Percentiles rank a stretch among this genome's conserved stretches.
Evolutionary conservation across 148 eudicot genomes (phyloP).

Genomic region (Silene uniflora): DNA sequence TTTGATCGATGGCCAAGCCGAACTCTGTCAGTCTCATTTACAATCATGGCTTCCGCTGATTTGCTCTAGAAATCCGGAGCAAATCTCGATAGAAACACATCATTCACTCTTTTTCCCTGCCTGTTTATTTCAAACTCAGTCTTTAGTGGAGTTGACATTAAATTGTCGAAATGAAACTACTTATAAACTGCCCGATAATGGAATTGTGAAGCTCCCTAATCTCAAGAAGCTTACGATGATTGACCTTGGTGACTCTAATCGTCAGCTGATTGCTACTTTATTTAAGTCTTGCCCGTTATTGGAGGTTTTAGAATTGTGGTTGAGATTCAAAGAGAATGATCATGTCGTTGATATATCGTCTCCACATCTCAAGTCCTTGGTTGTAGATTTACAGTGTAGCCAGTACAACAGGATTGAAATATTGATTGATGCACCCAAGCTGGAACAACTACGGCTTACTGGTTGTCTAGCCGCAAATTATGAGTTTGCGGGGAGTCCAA

Average conservation of each 20-base stretch:
- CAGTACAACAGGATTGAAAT: not conserved
- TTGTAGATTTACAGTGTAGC: not conserved
- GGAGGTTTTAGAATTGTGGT: not conserved
- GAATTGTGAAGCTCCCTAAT: conserved; percentile 9
- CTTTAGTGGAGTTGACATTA: not conserved
- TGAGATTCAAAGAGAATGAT: not conserved
- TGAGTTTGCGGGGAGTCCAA: not conserved
- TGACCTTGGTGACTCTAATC: not conserved
- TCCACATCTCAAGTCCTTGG: conserved; percentile 6
- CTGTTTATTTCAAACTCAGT: not conserved
- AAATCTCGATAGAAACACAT: not conserved
- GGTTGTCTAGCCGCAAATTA: not conserved
- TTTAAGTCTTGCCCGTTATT: conserved; percentile 5
- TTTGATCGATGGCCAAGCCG: too few species aligned
- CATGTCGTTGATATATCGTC: not conserved
- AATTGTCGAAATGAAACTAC: not conserved
- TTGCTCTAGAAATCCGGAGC: not conserved
- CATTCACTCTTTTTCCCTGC: not conserved
- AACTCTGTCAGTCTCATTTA: too few species aligned
- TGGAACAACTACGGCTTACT: not conserved
- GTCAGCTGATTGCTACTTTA: not conserved
- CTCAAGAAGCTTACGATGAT: not conserved
- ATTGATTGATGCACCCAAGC: not conserved
- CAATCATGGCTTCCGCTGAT: too few species aligned
- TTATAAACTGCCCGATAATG: not conserved